Conservation (phyloP, 139 green algal species). For the Diplosphaera chodatii region DNA sequence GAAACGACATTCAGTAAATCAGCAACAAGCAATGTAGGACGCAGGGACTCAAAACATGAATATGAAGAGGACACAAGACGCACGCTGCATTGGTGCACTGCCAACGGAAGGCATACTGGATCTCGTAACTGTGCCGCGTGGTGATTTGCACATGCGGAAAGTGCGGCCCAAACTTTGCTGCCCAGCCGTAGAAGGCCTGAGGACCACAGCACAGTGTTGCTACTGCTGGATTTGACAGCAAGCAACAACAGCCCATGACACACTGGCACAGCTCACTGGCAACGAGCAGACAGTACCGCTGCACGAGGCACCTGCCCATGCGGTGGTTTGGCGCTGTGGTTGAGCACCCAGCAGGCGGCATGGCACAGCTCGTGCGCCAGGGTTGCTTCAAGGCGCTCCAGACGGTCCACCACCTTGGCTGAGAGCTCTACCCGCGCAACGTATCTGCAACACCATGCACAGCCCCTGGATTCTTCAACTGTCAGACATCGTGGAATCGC, state of each 20-base stretch:
- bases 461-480: neutral
- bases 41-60: neutral
- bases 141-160: constrained; percentile 40
- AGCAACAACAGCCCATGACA: too few relatives aligned
- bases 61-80: neutral
- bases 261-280: too few relatives aligned
- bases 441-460: constrained; percentile 20
- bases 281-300: neutral
- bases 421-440: constrained; percentile 43
- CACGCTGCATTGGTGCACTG: constrained; percentile 37
- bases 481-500: too few relatives aligned
- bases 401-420: constrained; percentile 52
- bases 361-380: constrained; percentile 66
- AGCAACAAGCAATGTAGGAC: too few relatives aligned
- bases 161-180: constrained; percentile 15
- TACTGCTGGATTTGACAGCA: too few relatives aligned
- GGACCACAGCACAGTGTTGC: neutral
- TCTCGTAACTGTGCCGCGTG: constrained; percentile 58
- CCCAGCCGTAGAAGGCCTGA: constrained; percentile 44
- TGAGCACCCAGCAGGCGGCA: constrained; percentile 49
- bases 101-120: constrained; percentile 38
- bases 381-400: constrained; percentile 40
- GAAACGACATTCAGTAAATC: too few relatives aligned
- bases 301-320: constrained; percentile 26
- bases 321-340: constrained; percentile 49